Conservation (phyloP, 306 rosid genomes). For the Malus asiatica region DNA sequence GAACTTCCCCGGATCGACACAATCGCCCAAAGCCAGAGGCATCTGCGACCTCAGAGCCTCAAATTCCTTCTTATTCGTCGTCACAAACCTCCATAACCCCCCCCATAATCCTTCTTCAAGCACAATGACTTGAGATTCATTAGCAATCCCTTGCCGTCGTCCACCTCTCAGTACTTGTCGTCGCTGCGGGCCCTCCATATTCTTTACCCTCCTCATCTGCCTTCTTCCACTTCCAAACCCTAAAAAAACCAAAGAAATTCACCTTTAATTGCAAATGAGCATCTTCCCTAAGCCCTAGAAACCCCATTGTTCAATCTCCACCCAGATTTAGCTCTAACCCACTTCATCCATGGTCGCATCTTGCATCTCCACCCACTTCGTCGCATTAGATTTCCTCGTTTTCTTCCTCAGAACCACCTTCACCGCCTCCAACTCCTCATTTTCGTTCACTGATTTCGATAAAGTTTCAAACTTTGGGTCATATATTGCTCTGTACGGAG, state of each 20-base stretch:
- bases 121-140: too few species aligned
- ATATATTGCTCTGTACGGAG: too few species aligned
- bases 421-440: not conserved
- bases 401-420: slow-evolving; percentile 39
- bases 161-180: too few species aligned
- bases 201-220: slow-evolving; percentile 56
- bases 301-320: slow-evolving; percentile 5
- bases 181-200: slow-evolving; percentile 18
- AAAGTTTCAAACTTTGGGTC: too few species aligned
- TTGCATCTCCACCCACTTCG: slow-evolving; percentile 27
- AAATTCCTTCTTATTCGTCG: too few species aligned
- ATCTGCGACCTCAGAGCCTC: too few species aligned
- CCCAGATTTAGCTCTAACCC: slow-evolving; percentile 41
- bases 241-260: slow-evolving; percentile 27
- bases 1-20: too few species aligned
- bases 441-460: too few species aligned
- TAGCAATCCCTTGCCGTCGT: too few species aligned
- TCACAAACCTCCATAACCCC: too few species aligned
- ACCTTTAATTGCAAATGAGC: slow-evolving; percentile 41
- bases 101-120: too few species aligned
- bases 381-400: slow-evolving; percentile 25
- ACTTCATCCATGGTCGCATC: slow-evolving; percentile 55
- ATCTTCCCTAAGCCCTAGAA: slow-evolving; percentile 30
- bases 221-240: slow-evolving; percentile 59
- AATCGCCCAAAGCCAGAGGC: too few species aligned